Evolutionary conservation across 805 yeast genomes (phyloP).

Genomic region (Candida andamanensis): DNA sequence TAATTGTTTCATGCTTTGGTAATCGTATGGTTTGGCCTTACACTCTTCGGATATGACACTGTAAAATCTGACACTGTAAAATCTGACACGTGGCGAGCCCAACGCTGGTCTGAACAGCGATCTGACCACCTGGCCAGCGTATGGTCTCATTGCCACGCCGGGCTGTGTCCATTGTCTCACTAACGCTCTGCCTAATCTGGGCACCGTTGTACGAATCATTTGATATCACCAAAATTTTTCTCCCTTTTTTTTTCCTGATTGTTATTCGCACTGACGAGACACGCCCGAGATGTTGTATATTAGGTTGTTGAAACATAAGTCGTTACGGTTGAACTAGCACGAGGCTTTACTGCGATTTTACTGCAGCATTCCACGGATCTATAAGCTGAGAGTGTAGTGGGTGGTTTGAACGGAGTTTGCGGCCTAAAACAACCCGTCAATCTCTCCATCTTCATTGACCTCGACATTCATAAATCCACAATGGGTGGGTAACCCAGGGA

Average conservation of each 20-base stretch:
- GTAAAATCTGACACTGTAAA: conserved; percentile 21
- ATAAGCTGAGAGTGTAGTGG: too few species aligned
- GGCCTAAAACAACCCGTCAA: conserved; percentile 54
- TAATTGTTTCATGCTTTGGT: conserved; percentile 46
- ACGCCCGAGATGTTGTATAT: too few species aligned
- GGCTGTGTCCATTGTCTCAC: neutral
- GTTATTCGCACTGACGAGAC: too few species aligned
- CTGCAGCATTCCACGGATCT: too few species aligned
- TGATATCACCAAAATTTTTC: too few species aligned
- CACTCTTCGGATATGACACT: conserved; percentile 33
- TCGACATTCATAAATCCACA: conserved; percentile 86
- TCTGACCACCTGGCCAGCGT: neutral
- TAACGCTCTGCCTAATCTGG: too few species aligned
- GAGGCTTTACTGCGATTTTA: too few species aligned
- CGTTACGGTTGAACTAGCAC: conserved; percentile 8
- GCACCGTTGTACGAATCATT: too few species aligned
- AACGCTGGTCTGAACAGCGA: neutral
- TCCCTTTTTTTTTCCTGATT: too few species aligned
- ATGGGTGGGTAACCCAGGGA: conserved; percentile 82
- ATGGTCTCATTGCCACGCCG: neutral
- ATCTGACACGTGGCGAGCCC: neutral
- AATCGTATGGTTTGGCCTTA: conserved; percentile 47
- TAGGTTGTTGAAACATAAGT: too few species aligned
- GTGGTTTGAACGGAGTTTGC: too few species aligned
- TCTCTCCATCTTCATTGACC: conserved; percentile 73